Evolutionary conservation across 352 stramenopile species (phyloP).

Genomic region (Phytophthora hibernalis): DNA sequence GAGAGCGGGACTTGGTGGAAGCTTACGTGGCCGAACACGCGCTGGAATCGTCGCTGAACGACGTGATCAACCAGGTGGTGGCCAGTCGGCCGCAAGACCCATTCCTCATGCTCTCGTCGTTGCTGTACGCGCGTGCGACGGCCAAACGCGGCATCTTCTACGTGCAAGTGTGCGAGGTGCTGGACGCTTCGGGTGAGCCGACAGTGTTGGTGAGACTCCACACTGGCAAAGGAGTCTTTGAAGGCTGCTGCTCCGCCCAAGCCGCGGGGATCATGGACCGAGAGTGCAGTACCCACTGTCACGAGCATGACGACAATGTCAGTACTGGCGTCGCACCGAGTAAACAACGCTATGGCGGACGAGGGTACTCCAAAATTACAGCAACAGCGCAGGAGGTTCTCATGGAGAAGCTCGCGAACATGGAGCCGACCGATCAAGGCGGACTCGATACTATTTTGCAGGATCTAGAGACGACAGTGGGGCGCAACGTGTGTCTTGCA

Average conservation of each 20-base stretch:
- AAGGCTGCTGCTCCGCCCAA: conserved; percentile 52
- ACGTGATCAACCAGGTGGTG: conserved; percentile 79
- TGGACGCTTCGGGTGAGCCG: conserved; percentile 49
- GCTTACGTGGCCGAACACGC: conserved; percentile 74
- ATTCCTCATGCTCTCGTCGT: conserved; percentile 70
- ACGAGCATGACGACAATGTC: conserved; percentile 3
- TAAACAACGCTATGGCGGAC: conserved; percentile 52
- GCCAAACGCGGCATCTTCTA: conserved; percentile 73
- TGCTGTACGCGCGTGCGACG: conserved; percentile 67
- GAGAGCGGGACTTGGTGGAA: conserved; percentile 80
- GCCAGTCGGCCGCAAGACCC: conserved; percentile 68
- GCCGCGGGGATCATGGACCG: conserved; percentile 46
- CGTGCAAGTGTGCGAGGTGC: conserved; percentile 62
- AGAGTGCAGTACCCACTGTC: conserved; percentile 3
- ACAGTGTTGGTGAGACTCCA: conserved; percentile 66
- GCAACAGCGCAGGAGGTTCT: conserved; percentile 45
- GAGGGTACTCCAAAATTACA: conserved; percentile 48
- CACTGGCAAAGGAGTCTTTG: conserved; percentile 75
- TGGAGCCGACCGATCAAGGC: conserved; percentile 60
- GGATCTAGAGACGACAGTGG: conserved; percentile 50
- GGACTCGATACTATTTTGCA: conserved; percentile 49
- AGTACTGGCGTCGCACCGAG: conserved; percentile 24
- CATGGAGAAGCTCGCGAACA: conserved; percentile 45
- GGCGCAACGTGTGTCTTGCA: conserved; percentile 64
- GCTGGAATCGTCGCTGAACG: conserved; percentile 72